Conservation (phyloP, 495 filamentous ascomycete species). For the Penicillium argentinense region DNA sequence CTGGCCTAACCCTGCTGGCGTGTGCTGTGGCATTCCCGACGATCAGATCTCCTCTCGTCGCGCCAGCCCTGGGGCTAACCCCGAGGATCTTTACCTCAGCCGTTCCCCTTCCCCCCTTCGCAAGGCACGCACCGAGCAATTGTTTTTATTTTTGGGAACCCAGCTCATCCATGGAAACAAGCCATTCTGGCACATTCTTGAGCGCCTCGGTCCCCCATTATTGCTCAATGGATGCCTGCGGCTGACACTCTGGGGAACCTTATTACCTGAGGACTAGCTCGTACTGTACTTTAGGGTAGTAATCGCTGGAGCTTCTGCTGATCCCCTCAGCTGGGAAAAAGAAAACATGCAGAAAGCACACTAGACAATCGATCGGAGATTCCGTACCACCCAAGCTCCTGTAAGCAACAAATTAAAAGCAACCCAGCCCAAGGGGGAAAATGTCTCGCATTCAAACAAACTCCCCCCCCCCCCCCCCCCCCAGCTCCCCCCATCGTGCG, state of each 20-base stretch:
- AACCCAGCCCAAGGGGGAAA: neutral
- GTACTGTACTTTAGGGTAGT: no score
- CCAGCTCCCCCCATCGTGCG: no score
- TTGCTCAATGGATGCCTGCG: conserved; percentile 15
- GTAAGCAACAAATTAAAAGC: neutral
- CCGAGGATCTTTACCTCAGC: conserved; percentile 28
- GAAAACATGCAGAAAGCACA: no score
- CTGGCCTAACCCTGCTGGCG: no score
- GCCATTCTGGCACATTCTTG: conserved; percentile 22
- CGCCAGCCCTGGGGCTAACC: conserved; percentile 20
- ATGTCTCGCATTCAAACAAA: neutral
- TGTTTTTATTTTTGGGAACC: neutral
- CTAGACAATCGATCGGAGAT: no score
- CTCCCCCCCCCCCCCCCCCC: no score
- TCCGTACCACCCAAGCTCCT: neutral
- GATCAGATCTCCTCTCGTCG: conserved; percentile 27
- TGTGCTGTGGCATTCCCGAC: conserved; percentile 3
- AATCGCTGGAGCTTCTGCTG: neutral
- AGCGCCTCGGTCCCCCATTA: conserved; percentile 5
- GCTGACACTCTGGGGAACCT: conserved; percentile 1
- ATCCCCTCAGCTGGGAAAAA: neutral
- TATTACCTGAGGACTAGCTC: no score
- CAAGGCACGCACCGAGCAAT: no score
- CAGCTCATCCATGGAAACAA: conserved; percentile 3
- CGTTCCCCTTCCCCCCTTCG: neutral